Evolutionary conservation across 306 rosid genomes (phyloP).

Genomic region (Oxytropis ochrocephala): DNA sequence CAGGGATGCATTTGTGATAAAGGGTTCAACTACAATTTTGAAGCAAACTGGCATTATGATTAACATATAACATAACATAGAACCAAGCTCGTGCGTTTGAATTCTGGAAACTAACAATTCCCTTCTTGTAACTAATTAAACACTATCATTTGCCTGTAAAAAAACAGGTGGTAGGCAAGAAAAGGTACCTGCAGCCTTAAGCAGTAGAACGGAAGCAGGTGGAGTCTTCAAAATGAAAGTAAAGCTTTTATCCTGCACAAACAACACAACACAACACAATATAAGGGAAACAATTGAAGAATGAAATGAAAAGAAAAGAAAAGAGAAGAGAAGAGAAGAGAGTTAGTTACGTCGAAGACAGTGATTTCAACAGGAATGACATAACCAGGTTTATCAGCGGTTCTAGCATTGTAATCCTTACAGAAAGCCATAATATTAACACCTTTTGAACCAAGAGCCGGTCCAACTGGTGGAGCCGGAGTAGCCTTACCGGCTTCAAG

Average conservation of each 20-base stretch:
- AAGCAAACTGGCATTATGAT: not conserved
- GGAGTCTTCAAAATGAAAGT: constrained; percentile 93
- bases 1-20: not conserved
- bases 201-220: constrained; percentile 94
- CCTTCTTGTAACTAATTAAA: too few species aligned
- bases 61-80: constrained; percentile 3
- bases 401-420: constrained; percentile 93
- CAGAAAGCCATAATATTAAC: constrained; percentile 97
- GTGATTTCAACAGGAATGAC: constrained; percentile 97
- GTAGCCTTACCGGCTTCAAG: constrained; percentile 99
- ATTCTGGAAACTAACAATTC: too few species aligned
- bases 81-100: too few species aligned
- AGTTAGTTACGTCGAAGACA: constrained; percentile 64
- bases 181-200: constrained; percentile 87
- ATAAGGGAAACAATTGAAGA: not conserved
- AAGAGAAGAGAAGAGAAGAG: not conserved
- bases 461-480: constrained; percentile 99
- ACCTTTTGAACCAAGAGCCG: constrained; percentile 96
- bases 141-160: too few species aligned
- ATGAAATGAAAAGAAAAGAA: not conserved
- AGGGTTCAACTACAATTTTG: not conserved
- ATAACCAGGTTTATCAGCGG: constrained; percentile 93
- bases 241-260: constrained; percentile 78
- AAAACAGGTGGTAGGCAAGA: not conserved
- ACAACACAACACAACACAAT: not conserved